Evolutionary conservation across 495 filamentous ascomycete species (phyloP), one percentile per base, ranked within the genome.

Genomic region (Saxophila tyrrhenica): DNA sequence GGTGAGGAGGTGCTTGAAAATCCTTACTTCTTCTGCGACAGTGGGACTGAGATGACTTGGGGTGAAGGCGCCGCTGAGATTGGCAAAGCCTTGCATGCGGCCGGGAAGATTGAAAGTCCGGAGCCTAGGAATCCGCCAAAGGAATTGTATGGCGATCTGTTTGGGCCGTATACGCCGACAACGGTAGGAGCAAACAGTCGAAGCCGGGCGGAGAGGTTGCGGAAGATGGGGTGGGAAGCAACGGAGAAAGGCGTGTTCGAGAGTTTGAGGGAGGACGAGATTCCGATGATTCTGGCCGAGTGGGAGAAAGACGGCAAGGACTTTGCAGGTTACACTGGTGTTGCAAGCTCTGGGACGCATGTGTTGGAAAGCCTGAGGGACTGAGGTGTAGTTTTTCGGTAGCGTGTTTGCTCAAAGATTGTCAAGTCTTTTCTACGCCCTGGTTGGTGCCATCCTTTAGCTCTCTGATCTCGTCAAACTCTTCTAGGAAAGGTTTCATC

Each of bases 1-100:
- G 17, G 56, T 10, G 21, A 45, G 1, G 59, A 64, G 24, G 38
- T 65, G 19, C 35, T 64, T 1, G 35, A 55, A 32, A 67, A 71
- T 41, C 68, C 64, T n/a, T 73, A 70, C 51, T 70, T 64, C 57
- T 72, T 72, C 55, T 62, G 58, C 49, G 69, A 73, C 43, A 69
- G 70, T 16, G 55, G 61, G 2, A n/a, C 25, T 41, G 69, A 72
- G 47, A 42, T 62, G 10, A 63, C 62, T 10, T 67, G 63, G 64
- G 44, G 53, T 16, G 51, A 63, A 25, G 57, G 56, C 19, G 62
- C 63, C 1, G 54, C 54, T 15, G 60, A 65, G 44, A 55, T 70
- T 25, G 65, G 65, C 19, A 57, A 61, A 9, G 55, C 54, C 10
- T 50, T 69, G 25, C 45, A 61, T 38, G 42, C 48, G 19, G 57